Evolutionary conservation across 371 early-diverging fungal species (phyloP), one percentile per base, ranked within the genome.

Genomic region (Mucor ambiguus): DNA sequence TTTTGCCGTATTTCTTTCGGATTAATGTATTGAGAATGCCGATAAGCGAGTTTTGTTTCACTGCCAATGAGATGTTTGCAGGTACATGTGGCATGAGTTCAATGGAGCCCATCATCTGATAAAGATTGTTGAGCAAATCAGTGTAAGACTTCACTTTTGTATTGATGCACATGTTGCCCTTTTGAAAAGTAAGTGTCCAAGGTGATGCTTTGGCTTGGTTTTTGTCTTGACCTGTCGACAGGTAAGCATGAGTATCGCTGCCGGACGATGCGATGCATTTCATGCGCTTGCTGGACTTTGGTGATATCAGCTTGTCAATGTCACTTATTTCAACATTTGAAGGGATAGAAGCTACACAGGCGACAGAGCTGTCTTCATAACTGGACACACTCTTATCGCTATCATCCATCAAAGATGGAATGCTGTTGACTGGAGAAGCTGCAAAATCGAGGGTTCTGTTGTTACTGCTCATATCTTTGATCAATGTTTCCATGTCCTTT

Each of bases 1-100:
- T 72, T 62, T 72, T 75, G 2, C 76, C 76, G 33, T 80, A 78
- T 8, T 71, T 65, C 54, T 70, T 79, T 38, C 73, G 73, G 58
- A 79, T 49, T 3, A 75, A 12, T 8, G 49, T 46, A 14, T 69
- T 75, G 3, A 76, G 38, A 16, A 67, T 49, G n/a, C 58, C 61
- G 9, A 71, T 54, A 4, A 74, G 28, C 4, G 60, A 60, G 30
- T 68, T 61, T 5, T 54, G 54, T 16, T 59, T 48, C 0, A 68
- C 28, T 14, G 28, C 52, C 28, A 49, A 1, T 0, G 52, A 52
- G 28, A 52, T 16, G 28, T 4, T 37, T 28, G 4, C 49, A 58
- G 12, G 58, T 33, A 52, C 24, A 28, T 52, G 52, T 1, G 26
- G 28, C 24, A 26, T 14, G 2, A 63, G 46, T n/a, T 67, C 43